Evolutionary conservation across 169 alveolate species (phyloP), one percentile per base, ranked within the genome.

Genomic region (Eimeria tenella): DNA sequence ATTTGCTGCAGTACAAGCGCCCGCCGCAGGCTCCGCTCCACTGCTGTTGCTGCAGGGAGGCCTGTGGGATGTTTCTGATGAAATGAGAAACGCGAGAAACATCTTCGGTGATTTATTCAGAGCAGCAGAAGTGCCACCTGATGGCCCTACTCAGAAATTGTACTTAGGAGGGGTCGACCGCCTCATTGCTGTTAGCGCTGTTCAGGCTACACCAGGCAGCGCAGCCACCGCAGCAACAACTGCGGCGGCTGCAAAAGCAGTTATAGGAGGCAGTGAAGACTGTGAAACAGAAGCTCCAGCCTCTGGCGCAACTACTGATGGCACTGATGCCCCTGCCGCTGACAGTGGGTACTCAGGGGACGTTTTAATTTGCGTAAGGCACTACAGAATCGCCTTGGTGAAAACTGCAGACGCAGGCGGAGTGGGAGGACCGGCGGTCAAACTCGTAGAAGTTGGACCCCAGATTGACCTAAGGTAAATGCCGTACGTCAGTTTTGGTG

Each of bases 31-130:
- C 55, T 13, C 88, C 68, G 63, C 42, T 17, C 95, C 95, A 9
- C 92, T 92, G 58, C 77, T 92, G 68, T 63, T 92, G 31, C 58
- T 92, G 13, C 95, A 92, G 87, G 95, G 95, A 9, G 91, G 93
- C 11, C 71, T 56, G 49, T 92, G 62, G 52, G 95, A 92, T 52
- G 42, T 74, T 15, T 17, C 86, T 25, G 93, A 50, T 7, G 82
- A 50, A 21, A 15, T 79, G 84, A 50, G n/a, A 58, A 70, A 70
- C 73, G 86, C 53, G 23, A 31, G 60, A 58, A 92, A 81, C 86
- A 23, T 77, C 58, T 6, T 92, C 19, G 95, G 86, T 23, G 95
- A 91, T 58, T 7, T 91, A 6, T 91, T 91, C 73, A 52, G 95
- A 19, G 63, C n/a, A 56, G 93, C 53, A 89, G 55, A 21, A 11